A percentile compares a stretch with the other conserved stretches of the same genome.
Conservation (phyloP, 768 basidiomycete species). For the Auricularia sp. region DNA sequence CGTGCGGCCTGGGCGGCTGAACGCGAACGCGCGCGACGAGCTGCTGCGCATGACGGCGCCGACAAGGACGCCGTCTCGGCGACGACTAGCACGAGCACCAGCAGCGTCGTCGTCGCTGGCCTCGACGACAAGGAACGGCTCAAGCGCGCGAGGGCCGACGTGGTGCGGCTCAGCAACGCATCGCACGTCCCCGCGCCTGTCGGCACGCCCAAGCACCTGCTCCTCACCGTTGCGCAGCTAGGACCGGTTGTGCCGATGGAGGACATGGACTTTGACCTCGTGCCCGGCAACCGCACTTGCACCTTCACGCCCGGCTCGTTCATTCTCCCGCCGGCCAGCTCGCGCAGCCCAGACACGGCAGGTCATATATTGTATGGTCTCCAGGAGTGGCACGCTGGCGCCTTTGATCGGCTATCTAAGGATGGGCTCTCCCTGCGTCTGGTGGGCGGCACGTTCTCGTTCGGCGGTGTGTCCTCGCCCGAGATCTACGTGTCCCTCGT, state of each 20-base stretch:
- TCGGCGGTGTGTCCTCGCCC: constrained; percentile 36
- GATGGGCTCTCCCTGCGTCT: constrained; percentile 24
- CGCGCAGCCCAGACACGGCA: constrained; percentile 15
- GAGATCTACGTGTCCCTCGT: constrained; percentile 34
- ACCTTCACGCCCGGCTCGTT: constrained; percentile 33
- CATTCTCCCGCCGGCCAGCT: constrained; percentile 24
- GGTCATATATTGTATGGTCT: constrained; percentile 38
- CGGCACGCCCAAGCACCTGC: constrained; percentile 31
- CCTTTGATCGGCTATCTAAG: neutral
- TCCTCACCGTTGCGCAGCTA: constrained; percentile 40
- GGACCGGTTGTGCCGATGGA: constrained; percentile 18
- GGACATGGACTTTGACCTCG: constrained; percentile 31
- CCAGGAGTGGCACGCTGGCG: constrained; percentile 41
- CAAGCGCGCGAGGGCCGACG: constrained; percentile 4
- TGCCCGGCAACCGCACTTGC: constrained; percentile 33
- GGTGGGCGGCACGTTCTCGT: constrained; percentile 53
- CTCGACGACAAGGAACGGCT: constrained; percentile 2
- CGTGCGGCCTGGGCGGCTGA: constrained; percentile 13
- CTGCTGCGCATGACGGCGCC: constrained; percentile 16
- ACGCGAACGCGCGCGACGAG: constrained; percentile 14
- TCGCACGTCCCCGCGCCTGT: constrained; percentile 19
- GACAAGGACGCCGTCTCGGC: constrained; percentile 11
- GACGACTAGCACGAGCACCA: neutral
- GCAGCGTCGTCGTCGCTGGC: neutral
- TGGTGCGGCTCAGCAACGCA: constrained; percentile 15